Conservation (phyloP, 345 rosid genomes). For the Cardiospermum halicacabum region DNA sequence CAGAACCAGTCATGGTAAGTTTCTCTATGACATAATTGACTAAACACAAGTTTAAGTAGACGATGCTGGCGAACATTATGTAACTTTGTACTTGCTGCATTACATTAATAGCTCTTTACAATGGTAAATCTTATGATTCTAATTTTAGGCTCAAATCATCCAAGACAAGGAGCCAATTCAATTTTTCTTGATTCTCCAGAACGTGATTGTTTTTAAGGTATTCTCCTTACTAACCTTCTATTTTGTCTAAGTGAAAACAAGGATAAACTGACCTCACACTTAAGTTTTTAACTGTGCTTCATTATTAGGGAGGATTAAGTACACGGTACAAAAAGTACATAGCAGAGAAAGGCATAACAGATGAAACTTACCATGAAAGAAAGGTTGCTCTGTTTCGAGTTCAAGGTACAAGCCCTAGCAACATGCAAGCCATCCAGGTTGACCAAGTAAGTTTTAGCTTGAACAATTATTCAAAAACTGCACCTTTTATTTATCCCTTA, state of each 20-base stretch:
- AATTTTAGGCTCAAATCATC: conserved; percentile 55
- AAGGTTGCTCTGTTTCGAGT: conserved; percentile 62
- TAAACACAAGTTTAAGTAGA: not conserved
- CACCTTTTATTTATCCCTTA: not conserved
- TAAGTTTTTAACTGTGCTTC: conserved; percentile 11
- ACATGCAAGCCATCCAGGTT: conserved; percentile 88
- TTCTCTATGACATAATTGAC: conserved; percentile 17
- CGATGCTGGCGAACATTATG: not conserved
- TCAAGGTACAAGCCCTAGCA: conserved; percentile 56
- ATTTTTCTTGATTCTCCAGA: conserved; percentile 52
- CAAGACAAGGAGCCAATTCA: conserved; percentile 67
- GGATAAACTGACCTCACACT: conserved; percentile 1
- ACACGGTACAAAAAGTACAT: conserved; percentile 41
- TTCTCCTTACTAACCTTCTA: conserved; percentile 9
- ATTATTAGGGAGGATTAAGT: conserved; percentile 65
- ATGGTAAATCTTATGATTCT: conserved; percentile 3
- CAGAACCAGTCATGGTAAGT: conserved; percentile 62
- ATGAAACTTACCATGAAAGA: conserved; percentile 44
- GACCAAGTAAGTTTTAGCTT: conserved; percentile 43
- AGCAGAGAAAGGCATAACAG: conserved; percentile 36
- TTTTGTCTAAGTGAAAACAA: not conserved
- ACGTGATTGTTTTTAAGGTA: conserved; percentile 57
- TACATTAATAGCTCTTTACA: conserved; percentile 1
- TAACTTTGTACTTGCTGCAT: conserved; percentile 6
- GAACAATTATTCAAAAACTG: conserved; percentile 3